Evolutionary conservation across 2,329 filamentous ascomycete genomes (phyloP), one percentile per base, ranked within the genome.

Genomic region (Aspergillus viridinutans): DNA sequence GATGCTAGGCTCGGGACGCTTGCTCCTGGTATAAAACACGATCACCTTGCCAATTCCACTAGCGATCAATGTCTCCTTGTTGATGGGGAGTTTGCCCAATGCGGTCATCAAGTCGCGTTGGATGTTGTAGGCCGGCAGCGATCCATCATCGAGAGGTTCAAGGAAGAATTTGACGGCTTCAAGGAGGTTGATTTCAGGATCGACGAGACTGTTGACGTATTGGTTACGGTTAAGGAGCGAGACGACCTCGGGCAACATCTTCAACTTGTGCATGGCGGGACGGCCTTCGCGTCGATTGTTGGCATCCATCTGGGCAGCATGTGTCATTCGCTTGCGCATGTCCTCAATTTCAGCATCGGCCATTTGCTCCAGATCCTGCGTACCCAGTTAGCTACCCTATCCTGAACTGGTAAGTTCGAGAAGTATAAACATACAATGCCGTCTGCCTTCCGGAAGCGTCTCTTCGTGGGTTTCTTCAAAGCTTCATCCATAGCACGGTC

Each of bases 101-200:
- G 90, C 89, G 26, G 85, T 84, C 72, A 99, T 94, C 47, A 99
- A 85, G 72, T 97, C 92, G 60, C 92, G 90, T 78, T 99, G 94
- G 64, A 99, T 97, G 71, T 94, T 94, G 78, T 97, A 99, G 29
- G 94, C 93, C 0, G 94, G 94, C 51, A 99, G 83, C 59, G 90
- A 93, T 56, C 93, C 94, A 70, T 97, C 93, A 67, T 93, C 92
- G 49, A 97, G 83, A 0, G 94, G 94, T 72, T 99, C 94, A 23
- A 99, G 84, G 82, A 97, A 97, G 82, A 96, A 97, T 71, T 93
- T 92, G 69, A 99, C 91, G 14, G 92, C 90, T 75, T 96, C 91
- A 42, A 99, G 80, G 61, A 99, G 89, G 77, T 97, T 97, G 70
- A 89, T 95, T 69, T 99, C 94, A 0, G 93, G 93, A 64, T 97